Percentiles rank a stretch among this genome's conserved stretches.
phyloP scores from a whole-genome alignment of 108 stramenopile species.

The Halocafeteria seosinensis region DNA sequence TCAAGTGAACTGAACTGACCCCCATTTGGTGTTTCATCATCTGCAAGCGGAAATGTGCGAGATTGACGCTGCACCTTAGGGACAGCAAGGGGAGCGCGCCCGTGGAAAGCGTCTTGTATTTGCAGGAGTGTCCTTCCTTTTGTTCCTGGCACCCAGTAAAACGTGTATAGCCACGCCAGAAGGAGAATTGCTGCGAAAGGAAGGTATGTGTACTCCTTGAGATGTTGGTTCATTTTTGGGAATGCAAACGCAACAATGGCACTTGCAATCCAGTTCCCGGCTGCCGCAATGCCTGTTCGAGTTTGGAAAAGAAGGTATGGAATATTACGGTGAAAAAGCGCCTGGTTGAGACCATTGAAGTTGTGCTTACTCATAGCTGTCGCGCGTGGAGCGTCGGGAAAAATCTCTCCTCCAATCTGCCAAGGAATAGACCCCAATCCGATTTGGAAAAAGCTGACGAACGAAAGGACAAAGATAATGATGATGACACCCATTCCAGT shows the following conservation, averaged over 20 bases:
- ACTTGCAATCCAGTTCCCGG: conserved; percentile 81
- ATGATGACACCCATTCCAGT: conserved; percentile 33
- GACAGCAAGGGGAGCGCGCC: neutral
- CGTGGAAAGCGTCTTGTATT: neutral
- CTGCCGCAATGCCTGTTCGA: too few species aligned
- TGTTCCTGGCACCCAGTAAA: conserved; percentile 56
- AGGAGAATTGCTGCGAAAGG: conserved; percentile 58
- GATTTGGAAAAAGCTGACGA: conserved; percentile 78
- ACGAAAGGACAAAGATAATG: conserved; percentile 57
- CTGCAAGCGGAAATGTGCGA: too few species aligned
- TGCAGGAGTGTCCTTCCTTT: conserved; percentile 19
- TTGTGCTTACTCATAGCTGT: neutral
- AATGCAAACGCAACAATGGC: conserved; percentile 68
- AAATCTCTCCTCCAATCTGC: conserved; percentile 21
- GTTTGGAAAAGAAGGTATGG: too few species aligned
- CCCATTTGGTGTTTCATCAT: too few species aligned
- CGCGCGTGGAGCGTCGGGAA: conserved; percentile 26
- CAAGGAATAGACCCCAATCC: conserved; percentile 85
- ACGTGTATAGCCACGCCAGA: conserved; percentile 39
- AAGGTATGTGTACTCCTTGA: conserved; percentile 51
- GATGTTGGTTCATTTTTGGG: conserved; percentile 46
- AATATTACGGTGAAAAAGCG: neutral
- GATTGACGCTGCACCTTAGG: too few species aligned
- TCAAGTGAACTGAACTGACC: too few species aligned
- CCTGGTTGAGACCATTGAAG: too few species aligned